phyloP scores from a whole-genome alignment of 345 rosid species.

The Ceriops zippeliana region DNA sequence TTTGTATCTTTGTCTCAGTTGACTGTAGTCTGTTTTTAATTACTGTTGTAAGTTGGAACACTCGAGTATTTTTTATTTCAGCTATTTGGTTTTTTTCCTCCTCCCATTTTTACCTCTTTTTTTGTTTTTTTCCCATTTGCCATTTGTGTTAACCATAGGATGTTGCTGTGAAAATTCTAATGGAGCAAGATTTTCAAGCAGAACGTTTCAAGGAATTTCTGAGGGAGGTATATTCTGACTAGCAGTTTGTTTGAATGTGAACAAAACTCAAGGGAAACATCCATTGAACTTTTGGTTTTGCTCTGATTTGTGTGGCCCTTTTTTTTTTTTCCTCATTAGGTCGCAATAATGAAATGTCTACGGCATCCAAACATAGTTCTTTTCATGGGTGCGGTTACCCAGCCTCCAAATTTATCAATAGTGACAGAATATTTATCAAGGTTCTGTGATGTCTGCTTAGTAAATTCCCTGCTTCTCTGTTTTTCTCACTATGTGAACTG shows the following conservation, averaged over 20 bases:
- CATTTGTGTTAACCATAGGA: slow-evolving; percentile 50
- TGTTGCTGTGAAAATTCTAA: slow-evolving; percentile 99
- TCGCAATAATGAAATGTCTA: slow-evolving; percentile 94
- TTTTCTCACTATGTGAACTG: neutral
- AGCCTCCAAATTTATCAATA: slow-evolving; percentile 94
- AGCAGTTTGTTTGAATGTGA: slow-evolving; percentile 2
- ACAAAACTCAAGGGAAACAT: neutral
- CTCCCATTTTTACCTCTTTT: neutral
- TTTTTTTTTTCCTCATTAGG: slow-evolving; percentile 40
- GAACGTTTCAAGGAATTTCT: slow-evolving; percentile 86
- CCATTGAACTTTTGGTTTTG: slow-evolving; percentile 9
- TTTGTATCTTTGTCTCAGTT: no score
- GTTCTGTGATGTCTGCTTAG: slow-evolving; percentile 30
- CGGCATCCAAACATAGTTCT: slow-evolving; percentile 99
- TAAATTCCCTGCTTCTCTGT: neutral
- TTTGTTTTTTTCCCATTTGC: neutral
- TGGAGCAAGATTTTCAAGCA: slow-evolving; percentile 95
- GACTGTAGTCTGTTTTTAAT: no score
- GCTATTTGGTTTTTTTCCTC: neutral
- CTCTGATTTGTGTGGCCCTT: neutral
- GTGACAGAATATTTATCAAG: slow-evolving; percentile 98
- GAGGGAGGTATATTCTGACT: slow-evolving; percentile 67
- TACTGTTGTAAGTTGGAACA: no score
- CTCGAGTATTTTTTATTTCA: no score
- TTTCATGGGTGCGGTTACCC: slow-evolving; percentile 98